These are phyloP conservation scores for Pseudocercospora crystallina DNA, from an alignment of 2,329 filamentous ascomycete genomes.

Conservation along the genomic window DNA sequence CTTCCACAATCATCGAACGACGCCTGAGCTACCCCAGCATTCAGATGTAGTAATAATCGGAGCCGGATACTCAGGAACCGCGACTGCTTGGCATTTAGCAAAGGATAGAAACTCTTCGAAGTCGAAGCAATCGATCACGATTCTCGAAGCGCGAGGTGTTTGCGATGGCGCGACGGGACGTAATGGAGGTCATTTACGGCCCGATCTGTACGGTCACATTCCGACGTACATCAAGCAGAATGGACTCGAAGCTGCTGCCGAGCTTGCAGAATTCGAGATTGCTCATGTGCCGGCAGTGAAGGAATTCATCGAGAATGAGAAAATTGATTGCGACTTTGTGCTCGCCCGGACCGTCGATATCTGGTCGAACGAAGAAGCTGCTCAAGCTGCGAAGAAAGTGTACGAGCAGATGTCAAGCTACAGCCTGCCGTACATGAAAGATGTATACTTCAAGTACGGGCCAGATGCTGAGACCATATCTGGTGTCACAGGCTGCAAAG, in stretches of 20 bases:
- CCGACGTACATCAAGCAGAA: slow-evolving; percentile 27
- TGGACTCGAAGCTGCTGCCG: slow-evolving; percentile 28
- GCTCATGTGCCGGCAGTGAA: slow-evolving; percentile 35
- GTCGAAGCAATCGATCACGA: slow-evolving; percentile 6
- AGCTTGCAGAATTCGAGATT: slow-evolving; percentile 30
- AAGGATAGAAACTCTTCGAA: slow-evolving; percentile 6
- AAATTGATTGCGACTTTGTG: slow-evolving; percentile 45
- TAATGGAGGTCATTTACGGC: slow-evolving; percentile 35
- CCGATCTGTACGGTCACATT: slow-evolving; percentile 43
- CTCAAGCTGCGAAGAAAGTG: slow-evolving; percentile 32
- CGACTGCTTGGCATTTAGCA: slow-evolving; percentile 14
- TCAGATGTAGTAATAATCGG: slow-evolving; percentile 16
- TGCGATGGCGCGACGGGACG: slow-evolving; percentile 6
- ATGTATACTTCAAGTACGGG: slow-evolving; percentile 25
- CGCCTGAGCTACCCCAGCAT: slow-evolving; percentile 56
- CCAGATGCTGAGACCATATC: slow-evolving; percentile 23
- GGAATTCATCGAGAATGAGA: slow-evolving; percentile 35
- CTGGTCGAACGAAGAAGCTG: slow-evolving; percentile 33
- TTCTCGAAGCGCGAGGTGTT: slow-evolving; percentile 17
- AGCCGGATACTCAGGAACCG: slow-evolving; percentile 13
- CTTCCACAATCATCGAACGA: slow-evolving; percentile 59
- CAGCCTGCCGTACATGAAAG: slow-evolving; percentile 30
- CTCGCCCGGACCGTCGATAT: slow-evolving; percentile 41
- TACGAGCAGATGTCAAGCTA: slow-evolving; percentile 32
- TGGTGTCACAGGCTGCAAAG: slow-evolving; percentile 36